Base-by-base conservation (phyloP, 148 eudicot species). In the Silene conica region DNA sequence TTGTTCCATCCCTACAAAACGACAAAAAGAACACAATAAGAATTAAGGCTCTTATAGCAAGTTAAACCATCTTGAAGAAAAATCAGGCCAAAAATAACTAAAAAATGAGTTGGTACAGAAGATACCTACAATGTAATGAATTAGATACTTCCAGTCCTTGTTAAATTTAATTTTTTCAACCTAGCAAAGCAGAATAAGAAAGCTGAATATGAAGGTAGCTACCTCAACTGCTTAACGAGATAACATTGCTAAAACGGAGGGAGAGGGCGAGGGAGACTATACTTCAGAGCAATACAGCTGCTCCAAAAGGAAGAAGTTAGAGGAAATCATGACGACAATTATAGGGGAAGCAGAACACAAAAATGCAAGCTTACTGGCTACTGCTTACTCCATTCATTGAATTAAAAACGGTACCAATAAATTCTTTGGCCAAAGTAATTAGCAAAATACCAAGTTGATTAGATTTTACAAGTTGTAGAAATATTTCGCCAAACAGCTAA, bases 1-100 rank as follows among this genome's bases (percentile, higher is more conserved):
- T 68, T 68, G 56, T 68, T 68, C 71, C 71, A 68, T 26, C 71
- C 71, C 71, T 68, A 54, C 71, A 68, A 6, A 43, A 20, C 43
- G 8, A 67, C 26, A 19, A 67, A 21, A 8, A 46, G 2, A 43
- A 46, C 5, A 4, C 22, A 21, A 11, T 43, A 45, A 46, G 22
- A 45, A 22, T 10, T 48, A 4, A 6, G 71, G 31, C 71, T 68
- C 68, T 46, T 45, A 43, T 5, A 43, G 23, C 15, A 43, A 67
- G 68, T 64, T 15, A 64, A 67, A 20, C 4, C 26, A 15, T 9
- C 26, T 45, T 20, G 25, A 68, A 68, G 31, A 8, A 22, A 43
- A 66, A 38, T 23, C 70, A 41, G 52, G 43, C 70, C 11, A 41
- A 41, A 66, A 10, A 2, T 66, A 34, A 21, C n/a, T 41, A 3